Evolutionary conservation across 106 monocot species (phyloP), one percentile per base, ranked within the genome.

Genomic region (Dioscorea alata): DNA sequence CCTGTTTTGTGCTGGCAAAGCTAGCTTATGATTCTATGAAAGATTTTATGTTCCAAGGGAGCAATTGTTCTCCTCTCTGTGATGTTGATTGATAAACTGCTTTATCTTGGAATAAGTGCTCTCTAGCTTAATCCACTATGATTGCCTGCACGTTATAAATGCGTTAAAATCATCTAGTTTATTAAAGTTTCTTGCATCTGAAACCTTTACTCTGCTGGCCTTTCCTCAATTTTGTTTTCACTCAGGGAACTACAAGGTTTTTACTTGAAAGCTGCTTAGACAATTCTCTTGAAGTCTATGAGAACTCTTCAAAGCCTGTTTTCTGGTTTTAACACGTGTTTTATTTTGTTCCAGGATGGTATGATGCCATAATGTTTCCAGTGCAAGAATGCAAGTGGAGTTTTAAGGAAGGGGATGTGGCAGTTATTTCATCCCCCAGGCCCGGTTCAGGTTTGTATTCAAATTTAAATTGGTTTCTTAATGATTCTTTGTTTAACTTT

Each of bases 371-470:
- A 48, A 63, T 90, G 65, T 56, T 94, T 72, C 87, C 94, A 28
- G 69, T 71, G 50, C 72, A 87, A 74, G 94, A 90, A 48, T 82
- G 78, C 76, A 94, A 94, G 67, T 94, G 94, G 94, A 76, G 57
- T 64, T 94, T 94, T 68, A 94, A 94, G 67, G 94, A 94, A 77
- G 94, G 94, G 23, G 94, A 94, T 66, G 90, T 85, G 67, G 90
- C 94, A 15, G 63, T 94, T 71, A 69, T 94, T 63, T 84, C 94
- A 69, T 63, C 80, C 42, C 78, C 73, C 22, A 77, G 72, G 64
- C 82, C 87, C 72, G 80, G 85, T 74, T 48, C 90, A 94, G 90
- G 94, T 90, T 73, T 65, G 75, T 13, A 49, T 12, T 25, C 23
- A 50, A 23, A 21, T 23, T 2, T 59, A 19, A 8, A 8, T 59